Evolutionary conservation across 2,329 filamentous ascomycete genomes (phyloP).

Genomic region (Penicillium sp.): DNA sequence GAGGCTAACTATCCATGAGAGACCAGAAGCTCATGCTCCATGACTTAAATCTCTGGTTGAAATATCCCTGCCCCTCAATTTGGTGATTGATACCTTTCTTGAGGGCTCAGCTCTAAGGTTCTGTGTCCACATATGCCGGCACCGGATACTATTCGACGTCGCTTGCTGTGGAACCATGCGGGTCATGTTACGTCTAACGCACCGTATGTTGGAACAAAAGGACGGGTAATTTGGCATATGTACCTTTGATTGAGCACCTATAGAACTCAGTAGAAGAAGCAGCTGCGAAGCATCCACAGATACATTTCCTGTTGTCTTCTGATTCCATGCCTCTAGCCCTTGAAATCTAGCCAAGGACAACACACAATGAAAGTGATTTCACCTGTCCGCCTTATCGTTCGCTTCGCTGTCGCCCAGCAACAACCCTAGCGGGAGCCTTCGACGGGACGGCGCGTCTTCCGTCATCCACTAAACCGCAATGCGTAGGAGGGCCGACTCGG

Average conservation of each 20-base stretch:
- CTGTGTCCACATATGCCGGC: background rate
- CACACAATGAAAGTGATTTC: too few relatives aligned
- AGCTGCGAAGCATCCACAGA: too few relatives aligned
- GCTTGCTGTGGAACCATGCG: background rate
- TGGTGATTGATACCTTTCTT: background rate
- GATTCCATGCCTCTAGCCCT: too few relatives aligned
- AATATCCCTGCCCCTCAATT: background rate
- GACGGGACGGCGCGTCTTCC: background rate
- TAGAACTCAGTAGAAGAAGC: too few relatives aligned
- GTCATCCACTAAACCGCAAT: background rate
- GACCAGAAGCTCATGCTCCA: too few relatives aligned
- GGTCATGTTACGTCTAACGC: background rate
- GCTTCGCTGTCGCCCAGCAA: background rate
- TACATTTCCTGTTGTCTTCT: too few relatives aligned
- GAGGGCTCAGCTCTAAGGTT: background rate
- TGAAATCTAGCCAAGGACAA: too few relatives aligned
- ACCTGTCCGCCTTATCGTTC: background rate
- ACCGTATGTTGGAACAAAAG: background rate
- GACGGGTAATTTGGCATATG: background rate
- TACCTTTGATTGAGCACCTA: too few relatives aligned
- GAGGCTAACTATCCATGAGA: too few relatives aligned
- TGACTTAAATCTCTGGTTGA: too few relatives aligned
- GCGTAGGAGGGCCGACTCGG: background rate
- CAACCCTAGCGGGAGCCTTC: background rate
- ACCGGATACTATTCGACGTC: background rate